Base-by-base conservation (phyloP, 495 filamentous ascomycete species). In the Neurospora pannonica region DNA sequence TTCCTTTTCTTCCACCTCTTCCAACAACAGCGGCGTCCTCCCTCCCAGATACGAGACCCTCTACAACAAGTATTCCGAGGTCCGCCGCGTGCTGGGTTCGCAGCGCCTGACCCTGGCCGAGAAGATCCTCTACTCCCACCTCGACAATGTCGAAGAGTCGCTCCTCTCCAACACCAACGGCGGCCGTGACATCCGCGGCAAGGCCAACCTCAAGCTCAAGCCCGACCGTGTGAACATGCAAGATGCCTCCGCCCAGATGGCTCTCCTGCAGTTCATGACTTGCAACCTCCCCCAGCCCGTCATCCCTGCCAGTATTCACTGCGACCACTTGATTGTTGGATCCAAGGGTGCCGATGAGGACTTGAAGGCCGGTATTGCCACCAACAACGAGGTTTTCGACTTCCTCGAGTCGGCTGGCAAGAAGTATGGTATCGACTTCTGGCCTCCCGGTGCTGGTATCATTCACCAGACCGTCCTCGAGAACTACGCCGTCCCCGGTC, bases 171-270 rank as follows among this genome's bases (percentile, higher is more conserved):
- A 90, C 78, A 95, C 92, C 60, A 85, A 92, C 78, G 94, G 95
- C 88, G 94, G 94, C 77, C 86, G 87, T 34, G 84, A 89, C 78
- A 91, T 98, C 74, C 90, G 96, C 67, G 96, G 95, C 74, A 90
- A 89, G 77, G 96, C 95, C 72, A 97, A 95, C 83, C 87, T 99
- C 83, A 97, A 98, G 87, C 91, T 99, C 84, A 97, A 97, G 85
- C 96, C 97, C 4, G 96, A 99, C 81, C 87, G 96, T 71, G 96
- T 99, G 73, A 97, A 97, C 62, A 98, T 98, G 96, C 96, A 99
- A 82, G 96, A 99, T 88, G 96, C 96, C 38, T 97, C 94, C 1
- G 96, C 96, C 19, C 96, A 99, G 83, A 99, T 98, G 96, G 96
- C 96, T 15, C 84, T 99, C 74, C 84, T 99, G 70, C 96, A 99